phyloP scores from a whole-genome alignment of 2,329 filamentous ascomycete species.

The Fusarium newnesense region DNA sequence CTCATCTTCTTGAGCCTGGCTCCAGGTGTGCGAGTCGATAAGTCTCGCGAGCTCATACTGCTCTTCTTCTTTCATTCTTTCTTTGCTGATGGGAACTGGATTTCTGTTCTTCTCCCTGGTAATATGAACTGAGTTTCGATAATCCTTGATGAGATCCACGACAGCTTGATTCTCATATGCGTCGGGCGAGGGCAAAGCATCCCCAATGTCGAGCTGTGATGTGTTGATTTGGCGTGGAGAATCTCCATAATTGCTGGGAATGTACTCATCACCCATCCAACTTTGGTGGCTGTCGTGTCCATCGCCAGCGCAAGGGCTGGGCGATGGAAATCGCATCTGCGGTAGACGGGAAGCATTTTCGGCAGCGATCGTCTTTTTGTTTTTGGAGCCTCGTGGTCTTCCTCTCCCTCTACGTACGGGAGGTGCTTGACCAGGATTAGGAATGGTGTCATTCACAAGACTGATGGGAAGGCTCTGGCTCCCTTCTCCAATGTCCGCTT shows the following conservation, averaged over 20 bases:
- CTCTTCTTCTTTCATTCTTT: background rate
- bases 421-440: too few relatives aligned
- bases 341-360: background rate
- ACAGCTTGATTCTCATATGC: background rate
- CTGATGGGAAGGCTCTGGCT: background rate
- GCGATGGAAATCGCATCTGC: background rate
- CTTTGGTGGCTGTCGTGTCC: background rate
- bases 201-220: accelerated
- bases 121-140: background rate
- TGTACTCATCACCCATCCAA: background rate
- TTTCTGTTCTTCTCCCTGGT: background rate
- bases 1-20: background rate
- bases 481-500: background rate
- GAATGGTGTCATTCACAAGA: background rate
- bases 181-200: background rate
- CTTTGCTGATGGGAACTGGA: background rate
- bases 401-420: background rate
- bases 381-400: background rate
- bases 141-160: background rate
- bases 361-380: background rate
- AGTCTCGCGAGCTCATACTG: background rate
- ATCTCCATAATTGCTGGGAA: background rate
- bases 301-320: background rate
- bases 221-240: background rate
- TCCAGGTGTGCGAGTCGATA: background rate